These are phyloP conservation scores for Fraxinus greggii DNA, from an alignment of 305 asterid species.

Conservation along the genomic window DNA sequence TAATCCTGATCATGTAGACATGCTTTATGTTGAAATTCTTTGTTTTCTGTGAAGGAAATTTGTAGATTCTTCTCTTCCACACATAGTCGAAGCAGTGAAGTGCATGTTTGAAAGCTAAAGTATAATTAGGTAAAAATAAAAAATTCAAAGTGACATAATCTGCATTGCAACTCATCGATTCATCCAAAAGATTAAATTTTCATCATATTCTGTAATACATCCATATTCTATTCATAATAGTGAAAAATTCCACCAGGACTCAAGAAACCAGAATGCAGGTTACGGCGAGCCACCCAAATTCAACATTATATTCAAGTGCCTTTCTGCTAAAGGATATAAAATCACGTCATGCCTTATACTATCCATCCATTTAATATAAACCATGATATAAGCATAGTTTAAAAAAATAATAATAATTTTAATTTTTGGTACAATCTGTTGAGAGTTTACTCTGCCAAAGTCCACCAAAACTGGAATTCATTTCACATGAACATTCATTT, in stretches of 20 bases:
- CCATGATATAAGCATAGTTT: background rate
- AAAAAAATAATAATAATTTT: background rate
- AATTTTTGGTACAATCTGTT: background rate
- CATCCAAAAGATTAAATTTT: background rate
- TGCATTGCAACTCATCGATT: background rate
- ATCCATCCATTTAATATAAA: background rate
- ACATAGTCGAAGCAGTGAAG: background rate
- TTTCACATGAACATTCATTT: background rate
- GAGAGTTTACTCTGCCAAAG: background rate
- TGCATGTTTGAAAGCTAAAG: background rate
- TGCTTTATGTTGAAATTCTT: background rate
- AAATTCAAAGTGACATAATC: background rate
- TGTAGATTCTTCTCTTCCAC: background rate
- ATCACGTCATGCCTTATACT: background rate
- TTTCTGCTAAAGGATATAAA: background rate
- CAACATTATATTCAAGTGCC: background rate
- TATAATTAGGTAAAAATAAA: background rate
- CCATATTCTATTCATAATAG: background rate
- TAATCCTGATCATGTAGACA: background rate
- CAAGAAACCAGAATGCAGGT: background rate
- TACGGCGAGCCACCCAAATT: background rate
- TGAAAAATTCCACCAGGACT: background rate
- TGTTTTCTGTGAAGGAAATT: background rate
- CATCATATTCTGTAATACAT: background rate
- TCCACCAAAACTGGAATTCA: background rate